Evolutionary conservation across 164 flowering plant genomes (phyloP), one percentile per base, ranked within the genome.

Genomic region (Hamamelis virginiana): DNA sequence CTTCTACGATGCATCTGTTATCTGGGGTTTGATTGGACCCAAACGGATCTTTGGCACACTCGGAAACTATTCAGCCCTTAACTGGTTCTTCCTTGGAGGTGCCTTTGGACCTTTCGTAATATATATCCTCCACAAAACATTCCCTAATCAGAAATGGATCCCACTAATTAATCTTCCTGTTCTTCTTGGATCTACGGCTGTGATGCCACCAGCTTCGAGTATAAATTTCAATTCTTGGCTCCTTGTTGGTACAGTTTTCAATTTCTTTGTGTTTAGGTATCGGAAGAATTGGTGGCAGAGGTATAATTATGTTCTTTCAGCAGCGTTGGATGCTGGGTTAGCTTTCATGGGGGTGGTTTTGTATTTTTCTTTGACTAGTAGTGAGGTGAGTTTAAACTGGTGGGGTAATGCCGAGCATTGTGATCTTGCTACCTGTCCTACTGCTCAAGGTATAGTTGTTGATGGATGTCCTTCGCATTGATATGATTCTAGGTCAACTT

Each of bases 391-490:
- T 45, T 21, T 79, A 13, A n/a, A 1, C 1, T 79, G 77, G 80
- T 79, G 80, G 80, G 55, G 69, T 5, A 18, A 22, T 1, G 79
- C 70, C 19, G 80, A 79, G 41, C 73, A 76, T 63, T 76, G 77
- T 62, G 68, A 48, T 9, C 55, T 79, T 9, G 82, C 79, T 21
- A 0, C 75, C 26, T 79, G 79, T 56, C 82, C 77, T 0, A 79
- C 77, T 0, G 82, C 79, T 0, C 64, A 70, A 27, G 79, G 79
- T 14, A 26, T 79, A n/a, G 21, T 44, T 4, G 73, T 65, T n/a
- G 75, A 56, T 45, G 73, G 73, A 0, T 76, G 82, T 55, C 82
- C 79, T 25, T 63, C 43, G 41, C 16, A 59, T 59, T 59, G 14
- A 55, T 55, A n/a, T n/a, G n/a, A n/a, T n/a, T n/a, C n/a, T n/a